phyloP scores from a whole-genome alignment of 1,139 yeast genomes.

The Trichomonascaceae sp. region DNA sequence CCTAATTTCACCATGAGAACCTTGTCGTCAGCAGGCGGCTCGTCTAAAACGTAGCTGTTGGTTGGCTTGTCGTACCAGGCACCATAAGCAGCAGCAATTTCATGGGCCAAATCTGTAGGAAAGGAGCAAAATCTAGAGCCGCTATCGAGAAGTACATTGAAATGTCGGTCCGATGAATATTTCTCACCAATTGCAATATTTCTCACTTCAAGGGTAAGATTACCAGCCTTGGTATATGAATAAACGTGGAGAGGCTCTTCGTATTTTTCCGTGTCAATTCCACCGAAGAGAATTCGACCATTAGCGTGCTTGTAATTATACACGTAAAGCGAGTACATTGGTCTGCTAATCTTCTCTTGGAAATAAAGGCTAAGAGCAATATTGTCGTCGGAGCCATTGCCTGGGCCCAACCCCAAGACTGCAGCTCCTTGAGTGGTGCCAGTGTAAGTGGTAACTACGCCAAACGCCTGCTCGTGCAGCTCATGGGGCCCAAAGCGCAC shows the following conservation, averaged over 20 bases:
- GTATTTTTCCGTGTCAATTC: conserved; percentile 51
- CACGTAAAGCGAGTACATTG: conserved; percentile 51
- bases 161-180: not conserved
- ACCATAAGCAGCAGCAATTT: conserved; percentile 20
- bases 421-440: conserved; percentile 34
- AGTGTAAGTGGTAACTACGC: conserved; percentile 38
- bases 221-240: conserved; percentile 17
- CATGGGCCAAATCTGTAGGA: conserved; percentile 34
- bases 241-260: conserved; percentile 39
- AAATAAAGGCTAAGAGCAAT: conserved; percentile 19
- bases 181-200: conserved; percentile 15
- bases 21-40: conserved; percentile 29
- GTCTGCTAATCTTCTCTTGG: conserved; percentile 35
- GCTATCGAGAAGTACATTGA: conserved; percentile 45
- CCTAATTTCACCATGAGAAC: conserved; percentile 25
- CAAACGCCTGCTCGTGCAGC: conserved; percentile 39
- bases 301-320: conserved; percentile 35
- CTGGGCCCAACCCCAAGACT: conserved; percentile 47
- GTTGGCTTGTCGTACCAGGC: conserved; percentile 20
- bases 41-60: conserved; percentile 20
- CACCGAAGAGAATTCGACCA: conserved; percentile 57
- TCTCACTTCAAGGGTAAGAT: conserved; percentile 14
- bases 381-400: conserved; percentile 15
- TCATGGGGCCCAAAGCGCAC: conserved; percentile 36
- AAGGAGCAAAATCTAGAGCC: conserved; percentile 60